phyloP scores from a whole-genome alignment of 345 rosid species.

The Firmiana major region DNA sequence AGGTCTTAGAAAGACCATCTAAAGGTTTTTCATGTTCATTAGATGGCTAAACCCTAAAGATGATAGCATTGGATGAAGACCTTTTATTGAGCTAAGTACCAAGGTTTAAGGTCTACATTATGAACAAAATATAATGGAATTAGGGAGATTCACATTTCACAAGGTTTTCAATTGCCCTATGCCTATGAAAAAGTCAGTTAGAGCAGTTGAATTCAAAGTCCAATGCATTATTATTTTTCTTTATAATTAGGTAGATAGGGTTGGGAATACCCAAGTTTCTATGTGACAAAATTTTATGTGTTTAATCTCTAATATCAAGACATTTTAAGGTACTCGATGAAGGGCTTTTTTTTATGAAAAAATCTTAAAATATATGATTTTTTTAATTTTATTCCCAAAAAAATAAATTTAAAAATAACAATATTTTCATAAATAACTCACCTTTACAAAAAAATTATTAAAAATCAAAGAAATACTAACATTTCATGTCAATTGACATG shows the following conservation, averaged over 20 bases:
- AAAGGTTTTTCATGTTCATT: not conserved
- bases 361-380: too few relatives aligned
- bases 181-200: not conserved
- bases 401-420: too few relatives aligned
- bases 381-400: too few relatives aligned
- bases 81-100: not conserved
- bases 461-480: too few relatives aligned
- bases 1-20: not conserved
- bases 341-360: not conserved
- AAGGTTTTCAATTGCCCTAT: not conserved
- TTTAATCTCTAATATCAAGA: not conserved
- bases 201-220: constrained; percentile 1
- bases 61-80: not conserved
- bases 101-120: not conserved
- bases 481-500: too few relatives aligned
- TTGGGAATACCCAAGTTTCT: not conserved
- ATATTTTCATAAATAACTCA: too few relatives aligned
- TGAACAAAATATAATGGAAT: not conserved
- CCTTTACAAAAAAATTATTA: too few relatives aligned
- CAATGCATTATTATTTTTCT: not conserved
- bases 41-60: not conserved
- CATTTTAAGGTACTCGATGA: constrained; percentile 4
- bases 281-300: not conserved
- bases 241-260: too few relatives aligned
- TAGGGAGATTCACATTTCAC: too few relatives aligned